These are phyloP conservation scores for Cyclocybe aegerita DNA, from an alignment of 768 basidiomycete genomes.

Conservation along the genomic window DNA sequence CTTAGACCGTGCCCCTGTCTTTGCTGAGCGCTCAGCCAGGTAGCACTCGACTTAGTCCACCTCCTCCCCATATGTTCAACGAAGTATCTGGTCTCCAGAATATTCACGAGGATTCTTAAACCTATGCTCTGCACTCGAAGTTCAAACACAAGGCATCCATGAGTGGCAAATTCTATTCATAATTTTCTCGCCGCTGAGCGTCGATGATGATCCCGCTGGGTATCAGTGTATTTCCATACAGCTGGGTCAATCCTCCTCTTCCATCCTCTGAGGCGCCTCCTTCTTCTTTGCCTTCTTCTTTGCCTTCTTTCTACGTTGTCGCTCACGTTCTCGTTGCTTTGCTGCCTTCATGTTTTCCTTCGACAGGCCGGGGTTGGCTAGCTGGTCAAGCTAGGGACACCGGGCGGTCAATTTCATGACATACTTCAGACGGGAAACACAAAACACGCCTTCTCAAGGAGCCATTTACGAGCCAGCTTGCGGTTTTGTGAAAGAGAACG, in stretches of 20 bases:
- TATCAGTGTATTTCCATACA: background rate
- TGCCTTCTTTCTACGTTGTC: constrained; percentile 74
- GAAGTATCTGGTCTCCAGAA: too few relatives aligned
- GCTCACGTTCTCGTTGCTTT: constrained; percentile 73
- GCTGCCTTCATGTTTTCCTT: constrained; percentile 68
- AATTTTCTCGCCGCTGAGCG: too few relatives aligned
- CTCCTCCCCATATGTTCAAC: too few relatives aligned
- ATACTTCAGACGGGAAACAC: constrained; percentile 13
- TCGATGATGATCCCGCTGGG: background rate
- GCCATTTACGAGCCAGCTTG: constrained; percentile 66
- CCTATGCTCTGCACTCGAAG: too few relatives aligned
- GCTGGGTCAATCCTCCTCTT: constrained; percentile 6
- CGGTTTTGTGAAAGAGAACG: constrained; percentile 82
- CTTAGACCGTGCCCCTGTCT: too few relatives aligned
- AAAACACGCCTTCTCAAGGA: constrained; percentile 74
- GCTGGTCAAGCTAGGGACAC: constrained; percentile 59
- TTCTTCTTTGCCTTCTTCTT: constrained; percentile 58
- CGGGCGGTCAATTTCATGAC: constrained; percentile 18
- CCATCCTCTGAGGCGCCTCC: constrained; percentile 15
- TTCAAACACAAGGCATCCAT: too few relatives aligned
- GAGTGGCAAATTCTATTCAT: too few relatives aligned
- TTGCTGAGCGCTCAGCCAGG: too few relatives aligned
- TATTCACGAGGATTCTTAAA: too few relatives aligned
- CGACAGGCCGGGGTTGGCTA: constrained; percentile 75
- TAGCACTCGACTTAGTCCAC: too few relatives aligned